These are phyloP conservation scores for Aspergillus conjunctus DNA, from an alignment of 495 filamentous ascomycete genomes.

Conservation along the genomic window DNA sequence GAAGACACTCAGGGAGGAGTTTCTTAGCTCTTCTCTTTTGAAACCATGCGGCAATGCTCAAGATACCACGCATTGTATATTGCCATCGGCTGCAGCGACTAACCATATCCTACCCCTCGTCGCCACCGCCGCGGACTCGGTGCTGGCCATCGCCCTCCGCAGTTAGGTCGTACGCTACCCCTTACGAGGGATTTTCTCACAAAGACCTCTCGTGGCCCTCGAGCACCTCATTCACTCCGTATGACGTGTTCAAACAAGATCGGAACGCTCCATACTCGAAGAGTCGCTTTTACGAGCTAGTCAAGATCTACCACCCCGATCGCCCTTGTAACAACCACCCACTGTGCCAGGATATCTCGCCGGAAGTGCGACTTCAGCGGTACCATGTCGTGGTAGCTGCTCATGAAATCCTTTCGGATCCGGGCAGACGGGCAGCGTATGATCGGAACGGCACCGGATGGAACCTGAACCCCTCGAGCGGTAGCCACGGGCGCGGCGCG, in stretches of 20 bases:
- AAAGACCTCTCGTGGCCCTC: conserved; percentile 43
- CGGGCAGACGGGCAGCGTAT: conserved; percentile 74
- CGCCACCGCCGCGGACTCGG: conserved; percentile 20
- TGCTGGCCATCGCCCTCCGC: conserved; percentile 2
- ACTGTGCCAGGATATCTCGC: conserved; percentile 50
- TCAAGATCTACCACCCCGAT: conserved; percentile 96
- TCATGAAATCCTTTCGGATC: conserved; percentile 87
- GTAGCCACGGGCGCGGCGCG: conserved; percentile 1
- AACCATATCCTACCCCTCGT: conserved; percentile 27
- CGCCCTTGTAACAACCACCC: conserved; percentile 55
- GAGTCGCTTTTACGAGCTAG: conserved; percentile 79
- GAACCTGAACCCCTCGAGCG: conserved; percentile 47
- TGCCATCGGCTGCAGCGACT: conserved; percentile 34
- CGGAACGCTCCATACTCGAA: conserved; percentile 75
- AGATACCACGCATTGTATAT: conserved; percentile 31
- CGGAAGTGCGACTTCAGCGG: conserved; percentile 69
- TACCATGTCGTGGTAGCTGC: conserved; percentile 86
- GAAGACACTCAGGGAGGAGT: conserved; percentile 8
- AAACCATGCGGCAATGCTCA: conserved; percentile 49
- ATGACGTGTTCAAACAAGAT: conserved; percentile 77
- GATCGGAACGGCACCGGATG: conserved; percentile 82
- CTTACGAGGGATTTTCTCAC: conserved; percentile 25
- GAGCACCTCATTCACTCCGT: conserved; percentile 64
- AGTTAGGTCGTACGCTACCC: conserved; percentile 36
- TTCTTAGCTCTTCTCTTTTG: conserved; percentile 22